A percentile compares a stretch with the other conserved stretches of the same genome.
phyloP scores from a whole-genome alignment of 2,329 filamentous ascomycete genomes.

The Colletotrichum brevisporum region DNA sequence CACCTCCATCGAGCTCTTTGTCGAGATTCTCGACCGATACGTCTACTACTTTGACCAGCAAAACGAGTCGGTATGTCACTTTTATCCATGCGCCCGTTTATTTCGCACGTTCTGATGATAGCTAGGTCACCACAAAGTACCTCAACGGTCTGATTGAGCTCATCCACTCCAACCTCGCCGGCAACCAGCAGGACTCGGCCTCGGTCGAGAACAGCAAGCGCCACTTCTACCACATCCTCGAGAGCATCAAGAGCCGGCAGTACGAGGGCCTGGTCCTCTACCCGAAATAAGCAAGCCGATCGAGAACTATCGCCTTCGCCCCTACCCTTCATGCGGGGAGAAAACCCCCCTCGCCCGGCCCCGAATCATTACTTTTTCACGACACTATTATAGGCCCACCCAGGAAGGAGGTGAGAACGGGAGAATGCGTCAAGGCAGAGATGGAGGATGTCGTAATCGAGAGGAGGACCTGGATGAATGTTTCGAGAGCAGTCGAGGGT shows the following conservation, averaged over 20 bases:
- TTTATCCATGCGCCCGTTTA: background rate
- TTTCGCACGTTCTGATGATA: background rate
- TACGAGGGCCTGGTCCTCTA: constrained; percentile 92
- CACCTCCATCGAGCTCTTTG: constrained; percentile 96
- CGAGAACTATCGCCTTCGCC: background rate
- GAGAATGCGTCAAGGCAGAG: background rate
- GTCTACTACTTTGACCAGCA: constrained; percentile 99
- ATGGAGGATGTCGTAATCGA: background rate
- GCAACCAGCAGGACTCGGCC: constrained; percentile 84
- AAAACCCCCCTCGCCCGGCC: background rate
- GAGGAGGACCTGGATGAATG: background rate
- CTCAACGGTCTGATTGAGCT: constrained; percentile 98
- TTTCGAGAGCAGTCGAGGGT: background rate
- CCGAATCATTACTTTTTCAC: constrained; percentile 9
- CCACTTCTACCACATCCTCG: constrained; percentile 94
- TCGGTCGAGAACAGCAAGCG: constrained; percentile 90
- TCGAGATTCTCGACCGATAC: constrained; percentile 98
- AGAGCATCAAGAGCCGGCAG: constrained; percentile 91
- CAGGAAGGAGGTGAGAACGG: background rate
- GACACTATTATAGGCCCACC: background rate
- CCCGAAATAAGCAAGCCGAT: constrained; percentile 52
- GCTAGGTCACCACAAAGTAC: constrained; percentile 90
- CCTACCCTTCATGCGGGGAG: background rate
- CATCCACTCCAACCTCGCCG: constrained; percentile 95
- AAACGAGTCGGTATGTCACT: constrained; percentile 83